A percentile compares a stretch with the other conserved stretches of the same genome.
Evolutionary conservation across 78 protist genomes (phyloP).

Genomic region (Dictyostelium firmibasis): DNA sequence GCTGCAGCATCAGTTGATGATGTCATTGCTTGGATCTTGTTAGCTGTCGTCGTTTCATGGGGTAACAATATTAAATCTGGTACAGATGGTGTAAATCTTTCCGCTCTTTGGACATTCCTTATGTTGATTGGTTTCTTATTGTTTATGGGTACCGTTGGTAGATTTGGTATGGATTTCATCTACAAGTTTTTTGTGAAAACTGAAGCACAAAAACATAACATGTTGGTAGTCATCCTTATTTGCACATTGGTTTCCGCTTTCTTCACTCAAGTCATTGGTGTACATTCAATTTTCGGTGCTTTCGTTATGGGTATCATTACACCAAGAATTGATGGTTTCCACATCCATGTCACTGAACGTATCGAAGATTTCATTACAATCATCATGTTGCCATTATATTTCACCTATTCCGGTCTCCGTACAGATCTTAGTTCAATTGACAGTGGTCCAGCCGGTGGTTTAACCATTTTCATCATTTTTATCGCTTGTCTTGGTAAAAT

Average conservation of each 20-base stretch:
- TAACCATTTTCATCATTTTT: conserved; percentile 59
- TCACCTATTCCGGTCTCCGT: conserved; percentile 75
- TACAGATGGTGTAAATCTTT: neutral
- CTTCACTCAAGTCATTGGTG: conserved; percentile 83
- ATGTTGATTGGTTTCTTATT: conserved; percentile 31
- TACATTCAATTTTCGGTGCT: conserved; percentile 85
- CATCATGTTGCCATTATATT: conserved; percentile 77
- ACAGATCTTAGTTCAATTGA: conserved; percentile 39
- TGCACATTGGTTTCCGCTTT: conserved; percentile 40
- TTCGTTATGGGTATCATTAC: conserved; percentile 66
- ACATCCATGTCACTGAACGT: conserved; percentile 36
- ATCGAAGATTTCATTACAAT: conserved; percentile 73
- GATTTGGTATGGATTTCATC: neutral
- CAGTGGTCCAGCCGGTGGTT: conserved; percentile 77
- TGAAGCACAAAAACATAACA: conserved; percentile 46
- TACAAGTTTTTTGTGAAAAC: conserved; percentile 8
- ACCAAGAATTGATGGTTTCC: conserved; percentile 72
- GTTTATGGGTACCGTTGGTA: conserved; percentile 41
- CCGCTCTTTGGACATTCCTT: conserved; percentile 74
- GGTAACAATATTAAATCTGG: conserved; percentile 35
- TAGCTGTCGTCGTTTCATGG: conserved; percentile 82
- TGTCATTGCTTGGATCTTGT: conserved; percentile 84
- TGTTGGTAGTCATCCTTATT: neutral
- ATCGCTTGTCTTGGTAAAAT: conserved; percentile 70
- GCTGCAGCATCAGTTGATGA: conserved; percentile 87